Evolutionary conservation across 352 stramenopile species (phyloP), one percentile per base, ranked within the genome.

Genomic region (Phytophthora pini): DNA sequence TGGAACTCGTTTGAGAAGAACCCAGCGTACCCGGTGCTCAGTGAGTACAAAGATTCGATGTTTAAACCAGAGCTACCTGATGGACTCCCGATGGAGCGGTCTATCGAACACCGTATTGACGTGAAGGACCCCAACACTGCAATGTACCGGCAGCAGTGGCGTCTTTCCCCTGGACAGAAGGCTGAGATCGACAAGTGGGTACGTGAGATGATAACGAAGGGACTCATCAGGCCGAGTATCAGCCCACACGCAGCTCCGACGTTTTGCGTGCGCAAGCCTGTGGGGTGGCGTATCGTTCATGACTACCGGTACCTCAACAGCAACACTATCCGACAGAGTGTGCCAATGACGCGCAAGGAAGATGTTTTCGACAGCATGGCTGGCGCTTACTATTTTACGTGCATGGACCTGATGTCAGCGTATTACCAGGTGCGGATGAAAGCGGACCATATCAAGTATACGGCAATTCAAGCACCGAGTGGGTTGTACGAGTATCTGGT

Each of bases 361-460:
- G 49, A 67, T 13, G 52, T 70, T 24, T 57, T 65, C 39, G 49
- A 74, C 56, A 41, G 12, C 32, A 75, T 79, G 58, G 39, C 57
- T 10, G 57, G 59, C 1, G 15, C 59, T 4, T 63, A 47, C 10
- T 51, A 62, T 10, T 76, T 74, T 36, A 68, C 58, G 4, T 56
- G 48, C 4, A 70, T 74, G 40, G 60, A 74, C 36, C 31, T 70
- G 15, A 60, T 68, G 36, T 63, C 40, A 5, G 65, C 50, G 2
- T 75, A 67, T 40, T 77, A 75, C n/a, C 72, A 70, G 54, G 58
- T 74, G 2, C 50, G 60, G 17, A 76, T 76, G 61, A 49, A 56
- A 2, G 29, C 41, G 17, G 22, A 68, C 7, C 55, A 72, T 31
- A 57, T 70, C 11, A 61, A 52, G 12, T 70, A 65, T 27, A 72